Base-by-base conservation (phyloP, 148 eudicot genomes). In the Oxyria digyna region DNA sequence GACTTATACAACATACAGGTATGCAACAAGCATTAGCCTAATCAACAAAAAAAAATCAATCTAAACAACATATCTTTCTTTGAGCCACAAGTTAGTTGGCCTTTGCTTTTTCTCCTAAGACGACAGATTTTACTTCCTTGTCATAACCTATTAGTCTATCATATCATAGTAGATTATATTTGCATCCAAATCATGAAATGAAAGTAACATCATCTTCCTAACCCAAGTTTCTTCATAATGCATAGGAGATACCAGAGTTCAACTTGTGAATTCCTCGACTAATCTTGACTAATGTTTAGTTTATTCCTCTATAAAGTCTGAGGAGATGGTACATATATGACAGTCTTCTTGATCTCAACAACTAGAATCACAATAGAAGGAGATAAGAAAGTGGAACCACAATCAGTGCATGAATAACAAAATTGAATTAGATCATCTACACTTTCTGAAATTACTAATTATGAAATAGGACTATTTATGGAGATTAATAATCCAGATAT, bases 241-340 rank as follows among this genome's bases (percentile, higher is more conserved):
- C 41, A 72, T 46, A 52, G 64, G 65, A 41, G 70, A 57, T 86
- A 94, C 97, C 99, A 69, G 87, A 77, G 73, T 81, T 87, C 74
- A 94, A 38, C 82, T 85, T 94, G 71, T 74, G 62, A 63, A 94
- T 73, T 73, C 83, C 99, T 73, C 92, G 84, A 90, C 99, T 94
- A 41, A 84, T 72, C 82, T 91, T 94, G 62, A 94, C 99, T 63
- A 96, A 75, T 14, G 96, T 94, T 42, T 96, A 83, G 72, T 94
- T 94, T 52, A 94, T 94, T 77, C 99, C 99, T 82, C 99, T 97
- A 82, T 97, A 94, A 70, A 94, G 91, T 90, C 99, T 14, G 99
- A 78, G 33, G 97, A 85, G 76, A 94, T 77, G 9, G 97, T 74
- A 37, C 90, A 76, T 41, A n/a, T n/a, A 91, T 70, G 29, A 94